A percentile compares a stretch with the other conserved stretches of the same genome.
These are phyloP conservation scores for Macadamia tetraphylla DNA, from an alignment of 164 flowering plant genomes.

Conservation along the genomic window DNA sequence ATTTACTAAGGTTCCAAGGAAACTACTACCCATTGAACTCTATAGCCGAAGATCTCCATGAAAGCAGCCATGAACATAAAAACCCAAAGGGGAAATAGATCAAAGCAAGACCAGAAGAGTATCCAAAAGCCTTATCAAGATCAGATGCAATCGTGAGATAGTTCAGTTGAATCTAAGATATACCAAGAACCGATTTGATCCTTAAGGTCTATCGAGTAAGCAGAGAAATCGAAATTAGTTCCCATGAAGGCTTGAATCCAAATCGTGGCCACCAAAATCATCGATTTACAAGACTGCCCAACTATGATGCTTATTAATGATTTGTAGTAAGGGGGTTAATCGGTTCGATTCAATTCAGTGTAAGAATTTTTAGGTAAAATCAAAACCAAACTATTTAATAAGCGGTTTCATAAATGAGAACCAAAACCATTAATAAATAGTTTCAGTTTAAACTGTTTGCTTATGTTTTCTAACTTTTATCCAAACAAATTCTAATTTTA, in stretches of 20 bases:
- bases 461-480: too few relatives aligned
- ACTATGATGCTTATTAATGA: too few relatives aligned
- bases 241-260: constrained; percentile 98
- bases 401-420: too few relatives aligned
- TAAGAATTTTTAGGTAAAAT: too few relatives aligned
- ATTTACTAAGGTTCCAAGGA: constrained; percentile 5
- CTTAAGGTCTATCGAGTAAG: constrained; percentile 58
- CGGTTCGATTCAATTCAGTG: too few relatives aligned
- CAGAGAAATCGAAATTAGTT: constrained; percentile 91
- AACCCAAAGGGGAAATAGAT: constrained; percentile 53
- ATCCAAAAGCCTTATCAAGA: constrained; percentile 79
- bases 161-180: constrained; percentile 80
- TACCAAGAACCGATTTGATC: constrained; percentile 54
- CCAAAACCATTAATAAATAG: too few relatives aligned
- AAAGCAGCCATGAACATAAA: constrained; percentile 74
- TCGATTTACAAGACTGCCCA: constrained; percentile 72
- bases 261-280: constrained; percentile 78
- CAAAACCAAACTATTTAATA: too few relatives aligned
- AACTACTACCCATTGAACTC: constrained; percentile 58
- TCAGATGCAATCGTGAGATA: constrained; percentile 90
- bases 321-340: too few relatives aligned
- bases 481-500: too few relatives aligned
- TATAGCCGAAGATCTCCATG: constrained; percentile 78
- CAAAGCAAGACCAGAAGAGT: constrained; percentile 90
- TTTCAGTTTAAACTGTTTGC: too few relatives aligned